Evolutionary conservation across 2,329 filamentous ascomycete genomes (phyloP), one percentile per base, ranked within the genome.

Genomic region (Ceratocystis papillata): DNA sequence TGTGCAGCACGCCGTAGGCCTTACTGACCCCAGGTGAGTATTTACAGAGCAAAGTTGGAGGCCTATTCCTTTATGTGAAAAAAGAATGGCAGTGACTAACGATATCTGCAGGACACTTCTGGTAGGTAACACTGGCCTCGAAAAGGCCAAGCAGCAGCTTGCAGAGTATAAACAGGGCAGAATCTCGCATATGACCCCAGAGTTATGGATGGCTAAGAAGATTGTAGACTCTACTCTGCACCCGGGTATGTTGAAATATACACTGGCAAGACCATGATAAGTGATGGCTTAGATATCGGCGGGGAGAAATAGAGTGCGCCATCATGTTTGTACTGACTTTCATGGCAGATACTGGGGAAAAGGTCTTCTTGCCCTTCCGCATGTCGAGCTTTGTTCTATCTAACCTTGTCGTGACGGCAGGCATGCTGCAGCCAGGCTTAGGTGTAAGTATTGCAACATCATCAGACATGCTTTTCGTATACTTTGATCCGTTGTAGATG

Each of bases 351-450:
- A 97, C 92, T 20, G 94, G 94, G 70, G 81, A 92, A 75, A 87
- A 93, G 61, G 92, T 99, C 69, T 84, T 97, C 72, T 82, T 99
- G 20, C 94, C 94, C 22, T 97, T 97, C 75, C 89, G 94, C 74
- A 99, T 99, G 94, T 97, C 93, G 63, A 89, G 84, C 77, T 99
- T 94, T 74, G 91, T 96, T 65, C 77, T 97, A 65, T 92, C 92
- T 70, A 99, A 99, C 77, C 78, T 99, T 75, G 81, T 97, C 67
- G 93, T 97, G 68, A 99, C 94, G 59, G 93, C 87, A 5, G 94
- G 94, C 72, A 99, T 99, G 94, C 87, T 99, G 66, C 94, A 93
- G 64, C 94, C 94, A 2, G 89, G 89, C 8, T 83, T 97, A 28
- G 79, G 83, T 72, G 87, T 89, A 80, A 69, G 80, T 69, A 64